Evolutionary conservation across 805 yeast genomes (phyloP), one percentile per base, ranked within the genome.

Genomic region (Candida railenensis): DNA sequence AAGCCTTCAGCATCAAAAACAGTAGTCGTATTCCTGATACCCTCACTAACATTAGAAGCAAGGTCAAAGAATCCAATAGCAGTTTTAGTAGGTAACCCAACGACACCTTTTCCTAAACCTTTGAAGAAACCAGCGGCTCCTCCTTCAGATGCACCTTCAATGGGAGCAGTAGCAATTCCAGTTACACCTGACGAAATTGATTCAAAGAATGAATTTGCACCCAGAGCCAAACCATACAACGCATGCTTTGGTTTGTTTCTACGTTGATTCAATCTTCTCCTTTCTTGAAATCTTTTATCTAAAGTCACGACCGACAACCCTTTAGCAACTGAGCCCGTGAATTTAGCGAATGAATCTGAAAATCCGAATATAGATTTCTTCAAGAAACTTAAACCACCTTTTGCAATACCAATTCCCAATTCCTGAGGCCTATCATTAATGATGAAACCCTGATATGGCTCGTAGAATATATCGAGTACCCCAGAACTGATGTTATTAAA

Each of bases 381-480:
- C 61, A 95, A 75, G 69, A 94, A 94, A 64, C 96, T 88, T 51
- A 89, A 68, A 0, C 98, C 96, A 48, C 99, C 99, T 61, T 90
- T 92, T 1, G 99, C 99, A 38, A 94, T 65, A 2, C 96, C 95
- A 48, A 94, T 87, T 36, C 99, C 98, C 34, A 94, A 71, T 55
- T 95, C 99, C 59, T 89, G 96, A 1, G 99, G 99, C 34, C 97
- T 73, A 63, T 94, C 99, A 51, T 87, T 92, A 80, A 94, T 81
- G 42, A 92, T 81, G 55, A 89, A 88, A 0, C 99, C 99, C 61
- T 90, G 94, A 58, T 92, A 94, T 2, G 99, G 99, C 61, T 92
- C 98, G 61, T 94, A 94, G 63, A 94, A 94, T 16, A 94, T 86
- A 64, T 94, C 99, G 80, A 90, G 79, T 9, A 94, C 94, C 44